phyloP scores from a whole-genome alignment of 2,329 filamentous ascomycete species.

The Aspergillus ibericus region DNA sequence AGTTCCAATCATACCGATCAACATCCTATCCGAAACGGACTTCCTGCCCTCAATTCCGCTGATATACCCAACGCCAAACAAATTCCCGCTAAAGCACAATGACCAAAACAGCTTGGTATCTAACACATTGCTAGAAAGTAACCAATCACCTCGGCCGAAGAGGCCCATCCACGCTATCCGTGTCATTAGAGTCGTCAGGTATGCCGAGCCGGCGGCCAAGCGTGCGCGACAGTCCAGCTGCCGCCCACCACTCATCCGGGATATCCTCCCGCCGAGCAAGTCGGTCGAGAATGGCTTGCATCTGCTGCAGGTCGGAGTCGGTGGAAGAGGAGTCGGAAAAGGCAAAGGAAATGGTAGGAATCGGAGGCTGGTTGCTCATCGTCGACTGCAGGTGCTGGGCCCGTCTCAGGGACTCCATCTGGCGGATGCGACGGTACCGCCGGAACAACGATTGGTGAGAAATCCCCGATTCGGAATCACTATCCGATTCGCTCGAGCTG shows the following conservation, averaged over 20 bases:
- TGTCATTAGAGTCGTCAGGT: constrained; percentile 23
- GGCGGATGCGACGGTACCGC: constrained; percentile 19
- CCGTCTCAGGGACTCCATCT: constrained; percentile 23
- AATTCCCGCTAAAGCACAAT: not conserved
- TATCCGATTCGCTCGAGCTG: constrained; percentile 37
- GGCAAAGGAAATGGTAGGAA: constrained; percentile 34
- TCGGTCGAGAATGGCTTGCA: constrained; percentile 71
- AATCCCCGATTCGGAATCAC: constrained; percentile 32
- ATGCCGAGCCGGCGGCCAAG: constrained; percentile 32
- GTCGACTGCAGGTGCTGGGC: constrained; percentile 30
- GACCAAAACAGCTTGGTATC: not conserved
- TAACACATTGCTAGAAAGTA: constrained; percentile 18
- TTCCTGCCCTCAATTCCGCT: not conserved
- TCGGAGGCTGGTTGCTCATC: constrained; percentile 35
- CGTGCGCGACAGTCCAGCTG: constrained; percentile 65
- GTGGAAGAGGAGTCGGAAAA: constrained; percentile 28
- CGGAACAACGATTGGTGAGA: constrained; percentile 20
- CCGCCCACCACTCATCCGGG: constrained; percentile 79
- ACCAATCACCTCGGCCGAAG: constrained; percentile 12
- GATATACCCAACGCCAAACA: constrained; percentile 4
- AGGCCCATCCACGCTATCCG: constrained; percentile 21
- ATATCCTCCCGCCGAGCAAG: constrained; percentile 72
- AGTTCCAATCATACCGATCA: not conserved
- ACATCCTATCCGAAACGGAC: not conserved
- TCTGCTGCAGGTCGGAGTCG: constrained; percentile 55